Evolutionary conservation across 495 filamentous ascomycete species (phyloP).

Genomic region (Hamigera avellanea): DNA sequence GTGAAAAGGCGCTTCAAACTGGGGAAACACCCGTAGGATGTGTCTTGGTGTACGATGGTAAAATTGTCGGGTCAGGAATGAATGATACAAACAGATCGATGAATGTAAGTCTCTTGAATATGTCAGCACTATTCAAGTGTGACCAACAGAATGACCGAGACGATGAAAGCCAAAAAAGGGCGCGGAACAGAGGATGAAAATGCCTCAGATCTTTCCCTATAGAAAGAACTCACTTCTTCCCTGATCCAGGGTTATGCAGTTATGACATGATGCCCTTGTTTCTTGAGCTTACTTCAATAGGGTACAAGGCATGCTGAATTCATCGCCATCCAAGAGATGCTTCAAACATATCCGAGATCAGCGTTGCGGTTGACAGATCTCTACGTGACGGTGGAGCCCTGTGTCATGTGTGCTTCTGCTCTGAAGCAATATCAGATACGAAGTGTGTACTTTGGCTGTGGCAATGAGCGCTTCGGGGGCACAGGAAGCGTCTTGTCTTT

Average conservation of each 20-base stretch:
- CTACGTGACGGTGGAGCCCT: constrained; percentile 96
- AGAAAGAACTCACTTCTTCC: too few species aligned
- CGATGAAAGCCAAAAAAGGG: too few species aligned
- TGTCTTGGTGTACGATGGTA: constrained; percentile 66
- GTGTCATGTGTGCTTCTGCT: constrained; percentile 95
- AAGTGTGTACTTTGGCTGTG: constrained; percentile 84
- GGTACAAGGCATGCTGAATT: constrained; percentile 94
- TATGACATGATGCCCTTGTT: too few species aligned
- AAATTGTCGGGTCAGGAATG: constrained; percentile 77
- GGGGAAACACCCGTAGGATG: constrained; percentile 96
- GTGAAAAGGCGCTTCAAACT: constrained; percentile 62
- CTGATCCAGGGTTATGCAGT: too few species aligned
- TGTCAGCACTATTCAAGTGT: too few species aligned
- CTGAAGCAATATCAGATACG: constrained; percentile 73
- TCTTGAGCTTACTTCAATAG: constrained; percentile 21
- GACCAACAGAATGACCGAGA: too few species aligned
- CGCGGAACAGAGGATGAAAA: too few species aligned
- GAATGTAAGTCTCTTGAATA: constrained; percentile 37
- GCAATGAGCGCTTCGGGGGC: constrained; percentile 92
- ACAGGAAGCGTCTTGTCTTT: constrained; percentile 83
- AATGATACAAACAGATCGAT: constrained; percentile 89
- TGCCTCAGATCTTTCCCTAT: too few species aligned
- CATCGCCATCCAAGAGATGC: constrained; percentile 60
- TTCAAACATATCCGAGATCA: constrained; percentile 41
- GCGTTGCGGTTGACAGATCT: constrained; percentile 63